Conservation (phyloP, 2,329 filamentous ascomycete species). For the Dothideomycetes sp. region DNA sequence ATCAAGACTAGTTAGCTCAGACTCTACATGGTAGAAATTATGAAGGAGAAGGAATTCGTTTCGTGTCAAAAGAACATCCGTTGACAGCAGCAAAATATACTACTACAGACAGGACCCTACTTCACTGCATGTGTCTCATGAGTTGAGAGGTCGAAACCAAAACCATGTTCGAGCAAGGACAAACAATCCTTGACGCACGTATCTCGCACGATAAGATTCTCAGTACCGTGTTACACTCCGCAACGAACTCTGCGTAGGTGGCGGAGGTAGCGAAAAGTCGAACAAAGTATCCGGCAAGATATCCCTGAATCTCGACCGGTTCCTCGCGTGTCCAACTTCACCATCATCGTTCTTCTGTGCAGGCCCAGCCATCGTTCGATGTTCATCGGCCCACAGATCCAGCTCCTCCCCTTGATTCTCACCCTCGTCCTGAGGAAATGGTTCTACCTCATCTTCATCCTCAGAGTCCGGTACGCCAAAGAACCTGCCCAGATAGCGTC, state of each 20-base stretch:
- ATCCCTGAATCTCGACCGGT: slow-evolving; percentile 1
- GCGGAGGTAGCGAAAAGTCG: slow-evolving; percentile 13
- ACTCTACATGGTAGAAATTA: too few species aligned
- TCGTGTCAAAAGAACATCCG: too few species aligned
- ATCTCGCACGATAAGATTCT: too few species aligned
- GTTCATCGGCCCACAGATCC: not conserved
- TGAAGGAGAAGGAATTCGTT: too few species aligned
- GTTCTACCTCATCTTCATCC: slow-evolving; percentile 1
- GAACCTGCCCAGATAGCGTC: not conserved
- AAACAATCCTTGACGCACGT: too few species aligned
- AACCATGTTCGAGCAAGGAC: too few species aligned
- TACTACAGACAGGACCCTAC: too few species aligned
- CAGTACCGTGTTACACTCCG: slow-evolving; percentile 1
- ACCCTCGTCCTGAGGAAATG: not conserved
- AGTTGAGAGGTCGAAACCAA: too few species aligned
- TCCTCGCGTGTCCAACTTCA: not conserved
- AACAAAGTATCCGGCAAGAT: slow-evolving; percentile 15
- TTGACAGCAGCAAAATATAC: too few species aligned
- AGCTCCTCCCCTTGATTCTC: slow-evolving; percentile 8
- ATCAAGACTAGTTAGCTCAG: too few species aligned
- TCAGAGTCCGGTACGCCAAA: not conserved
- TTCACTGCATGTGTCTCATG: too few species aligned
- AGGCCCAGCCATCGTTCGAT: not conserved
- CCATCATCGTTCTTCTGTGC: not conserved
- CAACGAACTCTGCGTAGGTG: slow-evolving; percentile 13